A percentile compares a stretch with the other conserved stretches of the same genome.
Evolutionary conservation across 768 basidiomycete genomes (phyloP).

Genomic region (Pulveroboletus sp.): DNA sequence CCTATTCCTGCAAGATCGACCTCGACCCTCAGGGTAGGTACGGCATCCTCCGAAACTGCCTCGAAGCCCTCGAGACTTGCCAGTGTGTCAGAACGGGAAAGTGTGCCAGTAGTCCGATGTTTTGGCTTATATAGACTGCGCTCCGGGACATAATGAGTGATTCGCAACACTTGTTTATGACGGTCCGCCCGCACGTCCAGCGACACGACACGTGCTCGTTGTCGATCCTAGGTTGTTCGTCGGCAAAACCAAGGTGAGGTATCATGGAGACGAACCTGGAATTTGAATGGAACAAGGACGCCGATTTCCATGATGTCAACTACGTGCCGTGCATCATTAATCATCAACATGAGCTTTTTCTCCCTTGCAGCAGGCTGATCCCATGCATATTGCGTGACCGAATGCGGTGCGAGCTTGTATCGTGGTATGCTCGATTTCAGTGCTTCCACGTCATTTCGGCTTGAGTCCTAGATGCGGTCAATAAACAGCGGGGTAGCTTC

Average conservation of each 20-base stretch:
- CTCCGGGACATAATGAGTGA: slow-evolving; percentile 83
- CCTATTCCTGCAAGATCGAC: slow-evolving; percentile 89
- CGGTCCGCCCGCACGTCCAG: slow-evolving; percentile 91
- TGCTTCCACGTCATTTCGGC: slow-evolving; percentile 35
- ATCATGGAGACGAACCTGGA: slow-evolving; percentile 47
- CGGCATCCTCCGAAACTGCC: slow-evolving; percentile 70
- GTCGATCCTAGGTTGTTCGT: slow-evolving; percentile 39
- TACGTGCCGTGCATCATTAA: slow-evolving; percentile 55
- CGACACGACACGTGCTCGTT: slow-evolving; percentile 65
- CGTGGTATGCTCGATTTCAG: slow-evolving; percentile 35
- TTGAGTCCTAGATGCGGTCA: slow-evolving; percentile 40
- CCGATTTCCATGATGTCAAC: slow-evolving; percentile 97
- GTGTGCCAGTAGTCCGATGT: slow-evolving; percentile 39
- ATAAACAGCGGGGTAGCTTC: neutral
- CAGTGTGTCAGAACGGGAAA: slow-evolving; percentile 64
- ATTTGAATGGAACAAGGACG: slow-evolving; percentile 82
- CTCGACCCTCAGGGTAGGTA: slow-evolving; percentile 58
- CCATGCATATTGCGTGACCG: slow-evolving; percentile 78
- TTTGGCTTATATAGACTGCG: slow-evolving; percentile 84
- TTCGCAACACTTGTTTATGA: slow-evolving; percentile 75
- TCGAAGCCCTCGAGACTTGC: slow-evolving; percentile 76
- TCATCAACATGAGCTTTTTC: slow-evolving; percentile 68
- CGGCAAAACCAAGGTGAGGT: neutral
- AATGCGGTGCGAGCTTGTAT: slow-evolving; percentile 57
- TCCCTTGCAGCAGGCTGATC: slow-evolving; percentile 82